These are phyloP conservation scores for Cutaneotrichosporon daszewskae DNA, from an alignment of 1,284 basidiomycete genomes.

Conservation along the genomic window DNA sequence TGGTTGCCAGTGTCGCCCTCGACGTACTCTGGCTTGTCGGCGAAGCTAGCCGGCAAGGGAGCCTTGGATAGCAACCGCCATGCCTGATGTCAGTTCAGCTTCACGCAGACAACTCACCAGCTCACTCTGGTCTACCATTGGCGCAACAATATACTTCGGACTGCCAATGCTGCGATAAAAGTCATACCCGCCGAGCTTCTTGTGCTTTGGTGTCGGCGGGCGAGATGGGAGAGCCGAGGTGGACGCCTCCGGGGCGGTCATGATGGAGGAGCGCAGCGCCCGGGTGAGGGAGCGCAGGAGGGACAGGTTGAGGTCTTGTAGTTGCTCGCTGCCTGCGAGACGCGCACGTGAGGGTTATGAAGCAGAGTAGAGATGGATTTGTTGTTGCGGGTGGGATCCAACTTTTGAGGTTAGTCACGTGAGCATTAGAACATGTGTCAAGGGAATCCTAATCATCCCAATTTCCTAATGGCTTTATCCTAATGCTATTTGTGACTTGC, in stretches of 20 bases:
- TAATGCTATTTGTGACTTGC: no score
- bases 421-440: background rate
- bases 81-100: slow-evolving; percentile 53
- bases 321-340: background rate
- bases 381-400: background rate
- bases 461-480: no score
- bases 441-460: background rate
- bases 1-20: slow-evolving; percentile 1
- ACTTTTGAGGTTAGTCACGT: slow-evolving; percentile 5
- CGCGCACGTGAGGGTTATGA: no score
- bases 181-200: slow-evolving; percentile 70
- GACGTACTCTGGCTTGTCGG: slow-evolving; percentile 24
- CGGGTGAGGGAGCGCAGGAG: slow-evolving; percentile 7
- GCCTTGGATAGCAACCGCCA: slow-evolving; percentile 85
- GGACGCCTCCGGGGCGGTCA: background rate
- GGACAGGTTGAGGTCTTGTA: slow-evolving; percentile 2
- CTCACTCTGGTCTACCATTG: slow-evolving; percentile 98
- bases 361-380: no score
- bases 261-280: background rate
- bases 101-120: slow-evolving; percentile 56
- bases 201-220: slow-evolving; percentile 7
- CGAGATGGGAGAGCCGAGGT: background rate
- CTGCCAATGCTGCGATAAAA: slow-evolving; percentile 77
- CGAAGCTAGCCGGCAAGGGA: slow-evolving; percentile 55
- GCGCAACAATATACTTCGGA: slow-evolving; percentile 84